A percentile compares a stretch with the other conserved stretches of the same genome.
Conservation (phyloP, 2,329 filamentous ascomycete species). For the Diaporthe sp. region DNA sequence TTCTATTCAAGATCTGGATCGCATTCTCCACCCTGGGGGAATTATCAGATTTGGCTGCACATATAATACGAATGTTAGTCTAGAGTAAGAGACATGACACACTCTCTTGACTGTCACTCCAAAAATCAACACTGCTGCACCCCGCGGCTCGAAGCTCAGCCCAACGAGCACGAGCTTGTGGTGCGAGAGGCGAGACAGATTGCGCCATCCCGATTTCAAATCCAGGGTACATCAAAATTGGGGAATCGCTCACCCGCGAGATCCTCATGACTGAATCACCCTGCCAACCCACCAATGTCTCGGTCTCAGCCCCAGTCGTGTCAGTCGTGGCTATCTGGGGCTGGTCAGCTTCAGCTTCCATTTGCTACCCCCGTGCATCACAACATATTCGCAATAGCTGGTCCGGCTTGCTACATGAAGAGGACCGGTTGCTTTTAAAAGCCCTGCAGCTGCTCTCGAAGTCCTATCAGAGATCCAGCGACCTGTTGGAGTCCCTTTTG, state of each 20-base stretch:
- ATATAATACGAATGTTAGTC: neutral
- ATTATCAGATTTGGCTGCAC: neutral
- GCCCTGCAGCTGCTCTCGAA: neutral
- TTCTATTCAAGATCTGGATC: neutral
- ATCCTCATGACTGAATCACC: conserved; percentile 10
- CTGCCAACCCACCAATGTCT: conserved; percentile 1
- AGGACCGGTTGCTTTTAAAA: neutral
- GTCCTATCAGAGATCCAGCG: neutral
- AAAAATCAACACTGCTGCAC: neutral
- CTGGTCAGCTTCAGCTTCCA: conserved; percentile 7
- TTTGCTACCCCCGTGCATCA: conserved; percentile 14
- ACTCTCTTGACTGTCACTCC: neutral
- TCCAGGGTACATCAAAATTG: conserved; percentile 22
- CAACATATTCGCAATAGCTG: conserved; percentile 39
- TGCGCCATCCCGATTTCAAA: conserved; percentile 35
- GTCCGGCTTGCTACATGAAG: conserved; percentile 31
- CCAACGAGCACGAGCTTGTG: conserved; percentile 18
- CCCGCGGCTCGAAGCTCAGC: neutral
- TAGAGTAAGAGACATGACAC: neutral
- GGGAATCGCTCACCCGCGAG: conserved; percentile 19
- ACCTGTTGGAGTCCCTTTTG: neutral
- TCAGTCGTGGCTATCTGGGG: conserved; percentile 21
- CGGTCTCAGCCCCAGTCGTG: conserved; percentile 17
- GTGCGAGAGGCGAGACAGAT: conserved; percentile 28
- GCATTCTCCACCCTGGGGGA: neutral